Evolutionary conservation across 495 filamentous ascomycete genomes (phyloP).

Genomic region (Tuber brumale): DNA sequence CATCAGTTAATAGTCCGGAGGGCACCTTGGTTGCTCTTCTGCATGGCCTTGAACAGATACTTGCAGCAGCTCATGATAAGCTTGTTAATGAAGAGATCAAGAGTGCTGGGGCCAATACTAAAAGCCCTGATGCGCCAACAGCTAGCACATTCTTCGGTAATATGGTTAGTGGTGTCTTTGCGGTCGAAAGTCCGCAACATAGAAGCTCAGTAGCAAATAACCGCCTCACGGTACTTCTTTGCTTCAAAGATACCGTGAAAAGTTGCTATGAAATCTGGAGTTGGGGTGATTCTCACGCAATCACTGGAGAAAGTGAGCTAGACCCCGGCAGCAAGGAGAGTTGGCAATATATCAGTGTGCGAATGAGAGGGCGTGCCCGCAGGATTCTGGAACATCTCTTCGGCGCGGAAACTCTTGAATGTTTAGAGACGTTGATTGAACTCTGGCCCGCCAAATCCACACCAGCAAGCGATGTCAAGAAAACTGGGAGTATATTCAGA

Average conservation of each 20-base stretch:
- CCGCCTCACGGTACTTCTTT: conserved; percentile 84
- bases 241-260: conserved; percentile 89
- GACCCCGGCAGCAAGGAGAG: conserved; percentile 71
- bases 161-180: conserved; percentile 90
- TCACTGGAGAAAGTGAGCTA: conserved; percentile 48
- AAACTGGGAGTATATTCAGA: conserved; percentile 58
- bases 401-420: conserved; percentile 88
- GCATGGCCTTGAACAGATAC: conserved; percentile 80
- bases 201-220: conserved; percentile 83
- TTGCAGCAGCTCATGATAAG: conserved; percentile 80
- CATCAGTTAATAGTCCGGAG: conserved; percentile 50
- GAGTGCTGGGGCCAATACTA: conserved; percentile 50
- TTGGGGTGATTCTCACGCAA: conserved; percentile 57
- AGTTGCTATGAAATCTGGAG: conserved; percentile 93
- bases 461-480: conserved; percentile 43
- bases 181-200: conserved; percentile 65
- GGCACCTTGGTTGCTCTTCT: conserved; percentile 68
- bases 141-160: conserved; percentile 77
- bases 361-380: conserved; percentile 81
- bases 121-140: conserved; percentile 76
- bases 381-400: conserved; percentile 89
- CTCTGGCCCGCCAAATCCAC: conserved; percentile 54
- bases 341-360: conserved; percentile 78
- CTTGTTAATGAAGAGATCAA: conserved; percentile 70
- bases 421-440: conserved; percentile 79